Evolutionary conservation across 345 rosid genomes (phyloP).

Genomic region (Salix purpurea): DNA sequence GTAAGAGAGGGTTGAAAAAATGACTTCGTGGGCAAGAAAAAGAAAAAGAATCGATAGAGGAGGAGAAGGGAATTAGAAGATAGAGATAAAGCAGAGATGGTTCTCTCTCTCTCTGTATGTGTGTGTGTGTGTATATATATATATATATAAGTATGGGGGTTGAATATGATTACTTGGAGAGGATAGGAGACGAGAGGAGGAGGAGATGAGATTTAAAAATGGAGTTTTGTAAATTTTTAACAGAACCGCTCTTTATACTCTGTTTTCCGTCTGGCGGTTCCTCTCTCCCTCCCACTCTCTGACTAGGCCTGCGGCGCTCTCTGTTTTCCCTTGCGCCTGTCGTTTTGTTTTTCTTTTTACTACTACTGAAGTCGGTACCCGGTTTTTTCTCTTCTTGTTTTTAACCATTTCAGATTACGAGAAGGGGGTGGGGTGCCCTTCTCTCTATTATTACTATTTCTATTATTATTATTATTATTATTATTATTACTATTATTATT

Average conservation of each 20-base stretch:
- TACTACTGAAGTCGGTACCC: not conserved
- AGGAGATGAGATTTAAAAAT: not conserved
- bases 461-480: too few species aligned
- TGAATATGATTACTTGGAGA: too few species aligned
- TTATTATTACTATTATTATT: too few species aligned
- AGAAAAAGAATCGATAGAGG: not conserved
- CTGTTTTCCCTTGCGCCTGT: slow-evolving; percentile 14
- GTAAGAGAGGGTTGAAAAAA: too few species aligned
- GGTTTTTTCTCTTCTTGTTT: not conserved
- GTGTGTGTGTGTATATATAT: too few species aligned
- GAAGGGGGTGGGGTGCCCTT: not conserved
- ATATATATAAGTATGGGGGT: not conserved
- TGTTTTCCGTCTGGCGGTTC: slow-evolving; percentile 12
- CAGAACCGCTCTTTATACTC: slow-evolving; percentile 2
- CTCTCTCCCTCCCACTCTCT: not conserved
- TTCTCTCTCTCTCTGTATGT: too few species aligned
- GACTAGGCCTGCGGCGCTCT: slow-evolving; percentile 13
- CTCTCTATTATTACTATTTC: too few species aligned
- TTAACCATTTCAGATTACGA: not conserved
- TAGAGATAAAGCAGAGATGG: not conserved
- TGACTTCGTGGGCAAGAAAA: not conserved
- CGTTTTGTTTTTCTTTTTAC: not conserved
- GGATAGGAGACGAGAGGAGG: not conserved
- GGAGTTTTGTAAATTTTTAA: not conserved
- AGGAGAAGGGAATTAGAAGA: not conserved